Percentiles rank a stretch among this genome's conserved stretches.
These are phyloP conservation scores for Selaginella moellendorffii DNA, from an alignment of 75 land plant species.

Conservation along the genomic window DNA sequence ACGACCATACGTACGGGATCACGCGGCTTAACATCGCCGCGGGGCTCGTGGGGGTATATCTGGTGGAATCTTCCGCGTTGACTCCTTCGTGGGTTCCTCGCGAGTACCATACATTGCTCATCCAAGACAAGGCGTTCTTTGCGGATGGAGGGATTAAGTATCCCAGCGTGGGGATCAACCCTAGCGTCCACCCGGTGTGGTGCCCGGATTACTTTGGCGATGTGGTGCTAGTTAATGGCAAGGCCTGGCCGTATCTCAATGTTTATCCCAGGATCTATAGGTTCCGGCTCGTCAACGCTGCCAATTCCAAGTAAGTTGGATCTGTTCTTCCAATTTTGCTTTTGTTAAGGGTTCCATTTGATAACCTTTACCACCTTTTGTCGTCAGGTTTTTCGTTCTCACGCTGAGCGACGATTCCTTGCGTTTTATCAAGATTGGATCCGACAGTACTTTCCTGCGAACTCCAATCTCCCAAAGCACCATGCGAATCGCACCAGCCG, in stretches of 20 bases:
- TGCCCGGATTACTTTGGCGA: constrained; percentile 7
- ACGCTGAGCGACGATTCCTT: not conserved
- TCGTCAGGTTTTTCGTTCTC: not conserved
- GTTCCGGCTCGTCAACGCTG: not conserved
- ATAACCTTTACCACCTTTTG: not conserved
- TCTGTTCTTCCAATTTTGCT: not conserved
- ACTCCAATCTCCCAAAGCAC: not conserved
- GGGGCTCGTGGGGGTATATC: constrained; percentile 2
- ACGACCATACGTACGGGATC: constrained; percentile 2
- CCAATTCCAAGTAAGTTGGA: constrained; percentile 1
- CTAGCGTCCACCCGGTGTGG: not conserved
- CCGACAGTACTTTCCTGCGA: not conserved
- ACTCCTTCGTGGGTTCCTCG: not conserved
- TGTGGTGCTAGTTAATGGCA: constrained; percentile 1
- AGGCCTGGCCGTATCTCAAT: constrained; percentile 5
- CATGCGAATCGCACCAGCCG: not conserved
- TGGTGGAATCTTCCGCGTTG: not conserved
- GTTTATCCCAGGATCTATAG: not conserved
- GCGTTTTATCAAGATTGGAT: not conserved
- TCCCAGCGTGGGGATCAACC: not conserved
- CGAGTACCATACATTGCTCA: constrained; percentile 2
- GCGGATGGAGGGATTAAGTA: not conserved
- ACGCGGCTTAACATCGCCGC: not conserved
- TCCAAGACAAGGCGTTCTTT: constrained; percentile 4
- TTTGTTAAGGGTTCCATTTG: not conserved